Evolutionary conservation across 1,284 basidiomycete genomes (phyloP), one percentile per base, ranked within the genome.

Genomic region (Leccinum pallidistipes): DNA sequence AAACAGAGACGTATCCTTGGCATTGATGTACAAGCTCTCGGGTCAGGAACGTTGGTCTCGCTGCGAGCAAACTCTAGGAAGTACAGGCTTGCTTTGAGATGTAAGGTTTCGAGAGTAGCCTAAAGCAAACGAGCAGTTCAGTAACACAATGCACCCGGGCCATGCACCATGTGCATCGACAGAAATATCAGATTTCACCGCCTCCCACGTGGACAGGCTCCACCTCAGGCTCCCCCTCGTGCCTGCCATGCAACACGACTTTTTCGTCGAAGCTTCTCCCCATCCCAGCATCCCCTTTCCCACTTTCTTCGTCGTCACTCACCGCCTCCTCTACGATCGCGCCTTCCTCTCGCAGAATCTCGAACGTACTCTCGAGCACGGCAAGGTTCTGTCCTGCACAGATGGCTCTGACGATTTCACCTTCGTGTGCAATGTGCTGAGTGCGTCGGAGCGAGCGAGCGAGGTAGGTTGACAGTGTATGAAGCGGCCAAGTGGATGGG

Each of bases 401-500:
- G 60, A 94, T 80, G 16, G 85, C 83, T 71, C 90, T 93, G 59
- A 92, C 72, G 58, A 94, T 87, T 68, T 85, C 81, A 5, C 84
- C 84, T 70, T 94, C 90, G 54, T 90, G 85, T 24, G 77, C 75
- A 12, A 81, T 77, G 69, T 96, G 93, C n/a, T 92, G 75, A 3
- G 87, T 85, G 55, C 89, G 82, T 16, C 93, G 83, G 64, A 95
- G 82, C 0, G 92, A 90, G 3, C 93, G 86, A 11, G 86, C 76
- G 57, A 96, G 80, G 79, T 95, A 95, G 0, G 88, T 85, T 0
- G 89, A 86, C 64, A 95, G 80, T 6, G 85, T 77, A 24, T 82
- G 79, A 3, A 96, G 77, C 0, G 92, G 84, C 92, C 92, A 96
- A 43, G 84, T 77, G 31, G 83, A 73, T 1, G 94, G 94, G 21